Evolutionary conservation across 768 basidiomycete species (phyloP), one percentile per base, ranked within the genome.

Genomic region (Hysterangium stoloniferum): DNA sequence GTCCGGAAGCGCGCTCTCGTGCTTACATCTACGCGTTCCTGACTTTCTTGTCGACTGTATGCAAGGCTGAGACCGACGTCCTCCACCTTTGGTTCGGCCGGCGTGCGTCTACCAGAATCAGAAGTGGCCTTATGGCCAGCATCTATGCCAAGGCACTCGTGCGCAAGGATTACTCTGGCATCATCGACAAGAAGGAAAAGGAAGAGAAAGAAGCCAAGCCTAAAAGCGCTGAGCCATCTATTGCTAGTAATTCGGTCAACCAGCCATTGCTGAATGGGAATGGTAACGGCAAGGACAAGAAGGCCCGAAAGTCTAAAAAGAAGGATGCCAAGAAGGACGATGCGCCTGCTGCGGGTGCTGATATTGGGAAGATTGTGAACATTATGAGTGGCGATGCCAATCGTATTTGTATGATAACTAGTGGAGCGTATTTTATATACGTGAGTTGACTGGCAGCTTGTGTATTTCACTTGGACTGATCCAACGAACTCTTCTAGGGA

Each of bases 61-160:
- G 71, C 50, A 86, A 85, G 68, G 80, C 70, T 35, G 48, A 56
- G 13, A 48, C 56, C 1, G 67, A 69, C 56, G 52, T 67, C 11
- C 54, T 62, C 7, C 66, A 67, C 48, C 57, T 52, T 12, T 92
- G 87, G 86, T 80, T 76, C 49, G 81, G 84, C 19, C 78, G 92
- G 37, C 79, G 89, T n/a, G 87, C 80, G 1, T 62, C 72, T 0
- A 84, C 83, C 1, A 74, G 86, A 20, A 79, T 89, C 3, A 80
- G 86, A 6, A 75, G 76, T 11, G 86, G 87, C 66, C 74, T 94
- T 15, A 92, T 89, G 82, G 81, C 86, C 0, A 67, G 82, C 2
- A 87, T 95, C 46, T 95, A 93, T 59, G 86, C 91, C 63, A 96
- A 96, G 62, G 78, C 90, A 1, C 66, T 95, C 31, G 85, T 84